A percentile compares a stretch with the other conserved stretches of the same genome.
Conservation (phyloP, 306 rosid species). For the Fagus crenata region DNA sequence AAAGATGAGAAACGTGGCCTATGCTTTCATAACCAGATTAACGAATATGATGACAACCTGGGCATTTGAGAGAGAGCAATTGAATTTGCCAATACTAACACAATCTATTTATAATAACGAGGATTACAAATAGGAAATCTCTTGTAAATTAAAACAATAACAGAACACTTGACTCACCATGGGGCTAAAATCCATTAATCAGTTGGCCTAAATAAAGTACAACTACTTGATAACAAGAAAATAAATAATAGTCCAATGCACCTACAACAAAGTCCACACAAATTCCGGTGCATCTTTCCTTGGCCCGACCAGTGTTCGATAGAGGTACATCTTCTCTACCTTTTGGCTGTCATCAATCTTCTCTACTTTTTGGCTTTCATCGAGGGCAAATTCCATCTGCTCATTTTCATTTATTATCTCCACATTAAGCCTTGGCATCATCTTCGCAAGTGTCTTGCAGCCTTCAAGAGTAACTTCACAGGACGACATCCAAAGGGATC, state of each 20-base stretch:
- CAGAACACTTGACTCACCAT: slow-evolving; percentile 23
- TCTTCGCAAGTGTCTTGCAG: slow-evolving; percentile 68
- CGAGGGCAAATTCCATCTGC: slow-evolving; percentile 39
- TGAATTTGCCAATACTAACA: background rate
- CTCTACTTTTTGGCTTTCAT: slow-evolving; percentile 60
- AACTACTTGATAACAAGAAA: slow-evolving; percentile 40
- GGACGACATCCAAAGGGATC: slow-evolving; percentile 99
- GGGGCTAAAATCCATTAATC: slow-evolving; percentile 46
- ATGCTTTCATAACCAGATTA: too few relatives aligned
- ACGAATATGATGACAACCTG: too few relatives aligned
- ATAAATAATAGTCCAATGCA: slow-evolving; percentile 30
- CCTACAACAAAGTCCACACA: slow-evolving; percentile 79
- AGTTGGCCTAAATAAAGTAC: slow-evolving; percentile 54
- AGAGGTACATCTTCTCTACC: slow-evolving; percentile 87
- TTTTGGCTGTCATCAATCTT: slow-evolving; percentile 60
- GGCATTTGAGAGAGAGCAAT: too few relatives aligned
- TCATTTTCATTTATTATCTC: slow-evolving; percentile 78
- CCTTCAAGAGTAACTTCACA: slow-evolving; percentile 78
- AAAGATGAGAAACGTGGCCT: too few relatives aligned
- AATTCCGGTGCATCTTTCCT: slow-evolving; percentile 83
- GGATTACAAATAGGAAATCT: slow-evolving; percentile 28
- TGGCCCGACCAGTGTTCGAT: slow-evolving; percentile 73
- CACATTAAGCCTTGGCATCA: slow-evolving; percentile 81
- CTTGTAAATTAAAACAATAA: slow-evolving; percentile 18
- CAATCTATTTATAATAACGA: slow-evolving; percentile 26